phyloP scores from a whole-genome alignment of 805 yeast species.

The Pichia pseudocactophila region DNA sequence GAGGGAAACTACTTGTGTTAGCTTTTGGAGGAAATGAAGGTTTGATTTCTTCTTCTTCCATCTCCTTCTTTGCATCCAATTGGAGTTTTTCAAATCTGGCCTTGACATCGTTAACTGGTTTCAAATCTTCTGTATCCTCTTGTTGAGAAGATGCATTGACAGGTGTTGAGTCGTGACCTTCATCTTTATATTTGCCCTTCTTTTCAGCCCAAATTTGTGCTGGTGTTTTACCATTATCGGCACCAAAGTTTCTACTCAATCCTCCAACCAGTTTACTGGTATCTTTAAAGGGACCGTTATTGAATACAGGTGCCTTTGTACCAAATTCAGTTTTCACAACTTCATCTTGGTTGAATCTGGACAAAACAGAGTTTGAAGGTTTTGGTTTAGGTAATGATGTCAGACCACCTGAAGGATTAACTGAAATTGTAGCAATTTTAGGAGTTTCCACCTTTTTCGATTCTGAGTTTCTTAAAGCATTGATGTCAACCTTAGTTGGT shows the following conservation, averaged over 20 bases:
- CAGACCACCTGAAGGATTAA: constrained; percentile 38
- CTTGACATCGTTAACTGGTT: constrained; percentile 25
- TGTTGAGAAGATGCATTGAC: too few species aligned
- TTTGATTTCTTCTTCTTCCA: constrained; percentile 14
- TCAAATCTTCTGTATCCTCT: constrained; percentile 19
- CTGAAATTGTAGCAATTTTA: constrained; percentile 34
- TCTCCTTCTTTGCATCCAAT: constrained; percentile 20
- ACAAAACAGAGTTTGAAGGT: constrained; percentile 39
- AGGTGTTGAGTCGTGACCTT: too few species aligned
- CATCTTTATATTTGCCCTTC: constrained; percentile 52
- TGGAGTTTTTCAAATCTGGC: constrained; percentile 24
- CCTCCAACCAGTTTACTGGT: constrained; percentile 48
- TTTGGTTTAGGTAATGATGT: constrained; percentile 59
- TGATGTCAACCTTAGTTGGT: constrained; percentile 56
- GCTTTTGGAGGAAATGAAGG: not conserved
- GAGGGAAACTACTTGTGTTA: constrained; percentile 7
- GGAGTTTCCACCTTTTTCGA: constrained; percentile 29
- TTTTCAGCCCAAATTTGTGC: constrained; percentile 95
- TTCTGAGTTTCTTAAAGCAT: constrained; percentile 37
- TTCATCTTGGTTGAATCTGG: constrained; percentile 33
- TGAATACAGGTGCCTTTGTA: constrained; percentile 25
- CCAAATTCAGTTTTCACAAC: constrained; percentile 29
- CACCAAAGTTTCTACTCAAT: constrained; percentile 50
- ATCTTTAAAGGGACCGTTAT: constrained; percentile 26
- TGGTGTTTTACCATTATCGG: constrained; percentile 77